Evolutionary conservation across 2,329 filamentous ascomycete genomes (phyloP), one percentile per base, ranked within the genome.

Genomic region (Diplodia seriata): DNA sequence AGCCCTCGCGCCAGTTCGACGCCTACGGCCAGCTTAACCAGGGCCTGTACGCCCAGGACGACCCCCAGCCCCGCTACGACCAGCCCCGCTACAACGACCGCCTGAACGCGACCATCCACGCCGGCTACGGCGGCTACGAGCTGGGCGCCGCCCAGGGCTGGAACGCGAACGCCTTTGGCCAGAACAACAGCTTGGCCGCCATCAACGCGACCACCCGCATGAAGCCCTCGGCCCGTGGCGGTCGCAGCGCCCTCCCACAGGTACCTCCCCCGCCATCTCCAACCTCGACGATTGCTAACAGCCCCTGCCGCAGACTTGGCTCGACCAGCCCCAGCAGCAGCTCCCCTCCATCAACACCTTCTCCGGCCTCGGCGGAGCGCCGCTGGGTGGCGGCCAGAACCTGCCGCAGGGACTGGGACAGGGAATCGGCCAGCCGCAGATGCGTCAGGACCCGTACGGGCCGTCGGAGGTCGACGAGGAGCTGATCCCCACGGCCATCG

Each of bases 401-500:
- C 20, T 66, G 50, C 33, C 29, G 12, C 64, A 57, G n/a, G 64
- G 64, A 29, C 38, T 66, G 9, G 64, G 53, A 9, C 64, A 66
- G 53, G 64, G 64, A 40, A 66, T 66, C n/a, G 51, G 53, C 15
- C 64, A 66, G 50, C 64, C 66, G 33, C 69, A 67, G 31, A 81
- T 80, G 72, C 80, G 76, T 71, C 80, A 78, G 71, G 83, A 81
- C 68, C 80, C 79, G 67, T 81, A 85, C 71, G 57, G 57, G n/a
- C 74, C 80, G 68, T 82, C 83, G 47, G 83, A 84, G 68, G 86
- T 88, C 57, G 85, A 89, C 68, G 94, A 97, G 72, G 94, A 98
- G 81, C 87, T 99, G 69, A 99, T 99, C 69, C 94, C 94, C 2
- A 99, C 95, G 3, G 95, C 95, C 66, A 98, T 99, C 74, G 95